Conservation (phyloP, 768 basidiomycete species). For the Auricularia cornea region DNA sequence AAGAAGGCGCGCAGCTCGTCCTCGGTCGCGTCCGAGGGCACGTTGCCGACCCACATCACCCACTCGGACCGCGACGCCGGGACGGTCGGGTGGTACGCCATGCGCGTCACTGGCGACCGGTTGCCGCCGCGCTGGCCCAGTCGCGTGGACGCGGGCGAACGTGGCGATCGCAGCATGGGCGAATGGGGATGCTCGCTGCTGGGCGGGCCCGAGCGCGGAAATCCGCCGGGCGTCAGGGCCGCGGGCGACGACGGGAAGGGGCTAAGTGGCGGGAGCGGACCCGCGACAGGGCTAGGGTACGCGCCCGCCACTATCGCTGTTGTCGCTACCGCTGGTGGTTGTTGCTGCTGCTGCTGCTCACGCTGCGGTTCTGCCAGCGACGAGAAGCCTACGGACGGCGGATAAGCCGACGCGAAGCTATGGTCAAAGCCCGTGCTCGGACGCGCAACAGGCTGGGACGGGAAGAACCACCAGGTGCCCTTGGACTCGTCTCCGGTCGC, state of each 20-base stretch:
- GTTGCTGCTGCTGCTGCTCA: no score
- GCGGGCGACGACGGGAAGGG: background rate
- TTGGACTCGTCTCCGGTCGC: background rate
- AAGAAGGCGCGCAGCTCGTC: conserved; percentile 87
- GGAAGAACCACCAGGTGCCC: background rate
- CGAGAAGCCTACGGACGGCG: background rate
- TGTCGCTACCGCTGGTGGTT: no score
- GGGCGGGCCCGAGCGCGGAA: background rate
- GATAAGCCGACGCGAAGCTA: background rate
- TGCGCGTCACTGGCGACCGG: background rate
- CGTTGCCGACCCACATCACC: conserved; percentile 97
- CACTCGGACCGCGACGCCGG: conserved; percentile 75
- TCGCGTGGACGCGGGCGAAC: background rate
- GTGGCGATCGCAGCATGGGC: background rate
- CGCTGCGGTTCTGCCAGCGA: background rate
- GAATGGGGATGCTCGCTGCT: background rate
- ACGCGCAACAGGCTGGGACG: background rate
- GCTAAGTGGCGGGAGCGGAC: background rate
- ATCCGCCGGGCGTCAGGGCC: background rate
- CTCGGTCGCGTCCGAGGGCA: conserved; percentile 72
- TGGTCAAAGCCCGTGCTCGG: background rate
- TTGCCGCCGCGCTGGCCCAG: background rate
- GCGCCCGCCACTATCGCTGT: no score
- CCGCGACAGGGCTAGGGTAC: background rate
- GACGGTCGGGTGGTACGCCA: conserved; percentile 57